These are phyloP conservation scores for Globisporangium takayamanum DNA, from an alignment of 352 stramenopile species.

Conservation along the genomic window DNA sequence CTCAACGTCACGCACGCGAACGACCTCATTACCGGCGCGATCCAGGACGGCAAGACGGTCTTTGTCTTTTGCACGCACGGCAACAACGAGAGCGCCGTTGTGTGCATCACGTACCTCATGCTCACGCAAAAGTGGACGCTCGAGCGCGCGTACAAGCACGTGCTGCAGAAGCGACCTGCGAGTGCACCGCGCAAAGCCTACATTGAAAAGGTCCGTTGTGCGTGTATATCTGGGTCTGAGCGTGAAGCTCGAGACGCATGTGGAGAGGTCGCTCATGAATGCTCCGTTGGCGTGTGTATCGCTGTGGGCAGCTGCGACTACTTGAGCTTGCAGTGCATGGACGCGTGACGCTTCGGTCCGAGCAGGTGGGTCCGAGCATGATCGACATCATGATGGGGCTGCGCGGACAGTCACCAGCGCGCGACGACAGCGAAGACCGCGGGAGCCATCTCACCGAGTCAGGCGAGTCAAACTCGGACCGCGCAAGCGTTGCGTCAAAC, in stretches of 20 bases:
- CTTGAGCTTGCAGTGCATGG: conserved; percentile 56
- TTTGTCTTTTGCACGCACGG: conserved; percentile 72
- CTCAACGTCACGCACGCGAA: conserved; percentile 31
- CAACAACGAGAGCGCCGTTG: conserved; percentile 63
- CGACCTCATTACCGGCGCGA: conserved; percentile 35
- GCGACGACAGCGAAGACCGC: conserved; percentile 34
- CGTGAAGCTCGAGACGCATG: not conserved
- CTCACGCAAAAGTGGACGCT: conserved; percentile 50
- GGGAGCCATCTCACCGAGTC: conserved; percentile 41
- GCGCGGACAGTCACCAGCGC: conserved; percentile 26
- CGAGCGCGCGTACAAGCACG: conserved; percentile 52
- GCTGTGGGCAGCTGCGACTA: conserved; percentile 28
- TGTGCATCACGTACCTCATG: conserved; percentile 65
- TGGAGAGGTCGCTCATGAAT: not conserved
- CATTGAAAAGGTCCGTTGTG: conserved; percentile 43
- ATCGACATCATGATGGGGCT: conserved; percentile 69
- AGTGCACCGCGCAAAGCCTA: conserved; percentile 58
- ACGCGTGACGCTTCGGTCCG: conserved; percentile 48
- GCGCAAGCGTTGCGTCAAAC: conserved; percentile 55
- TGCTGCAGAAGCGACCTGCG: conserved; percentile 48
- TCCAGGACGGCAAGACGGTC: conserved; percentile 34
- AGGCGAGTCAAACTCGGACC: conserved; percentile 34
- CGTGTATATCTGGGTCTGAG: not conserved
- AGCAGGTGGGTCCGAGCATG: conserved; percentile 65
- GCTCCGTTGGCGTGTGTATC: conserved; percentile 1